A percentile compares a stretch with the other conserved stretches of the same genome.
Evolutionary conservation across 768 basidiomycete genomes (phyloP).

Genomic region (Tulasnella sp.): DNA sequence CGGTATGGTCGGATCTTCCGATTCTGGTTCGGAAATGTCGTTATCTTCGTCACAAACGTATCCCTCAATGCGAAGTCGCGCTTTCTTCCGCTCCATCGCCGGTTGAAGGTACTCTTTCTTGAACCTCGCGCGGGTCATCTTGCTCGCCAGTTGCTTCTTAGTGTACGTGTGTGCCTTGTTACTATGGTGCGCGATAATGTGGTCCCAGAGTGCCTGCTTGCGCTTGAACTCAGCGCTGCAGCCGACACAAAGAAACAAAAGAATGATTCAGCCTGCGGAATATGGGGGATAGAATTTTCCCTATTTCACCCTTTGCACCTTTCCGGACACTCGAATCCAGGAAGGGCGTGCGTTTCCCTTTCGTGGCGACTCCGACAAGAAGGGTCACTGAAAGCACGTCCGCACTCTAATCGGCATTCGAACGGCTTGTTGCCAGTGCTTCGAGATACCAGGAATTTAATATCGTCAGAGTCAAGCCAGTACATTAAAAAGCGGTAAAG

Average conservation of each 20-base stretch:
- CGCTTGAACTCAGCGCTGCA: not conserved
- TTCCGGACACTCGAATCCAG: not conserved
- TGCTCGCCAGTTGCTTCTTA: not conserved
- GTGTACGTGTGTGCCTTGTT: not conserved
- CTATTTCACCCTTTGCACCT: not conserved
- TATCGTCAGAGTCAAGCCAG: no score
- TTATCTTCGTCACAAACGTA: not conserved
- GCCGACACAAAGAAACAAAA: not conserved
- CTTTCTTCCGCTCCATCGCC: not conserved
- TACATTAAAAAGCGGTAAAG: not conserved
- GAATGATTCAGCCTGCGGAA: no score
- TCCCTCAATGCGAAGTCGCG: not conserved
- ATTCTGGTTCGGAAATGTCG: not conserved
- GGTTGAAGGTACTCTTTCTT: not conserved
- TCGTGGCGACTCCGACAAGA: not conserved
- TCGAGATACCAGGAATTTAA: no score
- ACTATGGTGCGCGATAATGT: not conserved
- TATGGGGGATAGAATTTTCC: no score
- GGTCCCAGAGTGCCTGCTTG: not conserved
- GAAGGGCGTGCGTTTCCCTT: not conserved
- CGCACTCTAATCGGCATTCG: not conserved
- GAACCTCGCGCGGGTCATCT: not conserved
- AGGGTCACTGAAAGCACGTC: not conserved
- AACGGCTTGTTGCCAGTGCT: not conserved
- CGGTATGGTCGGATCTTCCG: not conserved